These are phyloP conservation scores for Jatropha curcas DNA, from an alignment of 345 rosid species.

Conservation along the genomic window DNA sequence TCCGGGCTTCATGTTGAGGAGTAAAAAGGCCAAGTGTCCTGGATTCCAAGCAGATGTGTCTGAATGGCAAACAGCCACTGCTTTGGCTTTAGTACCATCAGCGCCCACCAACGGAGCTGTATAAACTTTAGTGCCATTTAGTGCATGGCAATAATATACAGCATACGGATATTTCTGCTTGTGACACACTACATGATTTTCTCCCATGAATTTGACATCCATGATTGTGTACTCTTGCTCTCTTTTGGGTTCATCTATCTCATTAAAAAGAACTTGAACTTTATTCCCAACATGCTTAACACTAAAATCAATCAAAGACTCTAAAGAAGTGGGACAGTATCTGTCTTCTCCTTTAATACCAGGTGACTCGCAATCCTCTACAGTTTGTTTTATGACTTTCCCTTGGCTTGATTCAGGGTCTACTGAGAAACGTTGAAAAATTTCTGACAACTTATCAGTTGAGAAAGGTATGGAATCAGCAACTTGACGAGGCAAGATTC, in stretches of 20 bases:
- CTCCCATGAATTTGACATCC: neutral
- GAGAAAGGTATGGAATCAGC: neutral
- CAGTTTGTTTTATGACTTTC: neutral
- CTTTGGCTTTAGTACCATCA: neutral
- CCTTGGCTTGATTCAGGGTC: neutral
- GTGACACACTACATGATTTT: neutral
- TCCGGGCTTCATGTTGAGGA: neutral
- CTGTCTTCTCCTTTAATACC: neutral
- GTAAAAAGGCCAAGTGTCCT: neutral
- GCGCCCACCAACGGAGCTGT: neutral
- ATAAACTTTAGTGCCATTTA: neutral
- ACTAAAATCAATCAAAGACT: neutral
- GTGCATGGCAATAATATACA: neutral
- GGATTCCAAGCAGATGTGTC: neutral
- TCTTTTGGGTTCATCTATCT: neutral
- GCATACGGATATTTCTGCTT: conserved; percentile 1
- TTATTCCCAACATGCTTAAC: neutral
- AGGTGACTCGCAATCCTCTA: neutral
- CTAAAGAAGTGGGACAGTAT: neutral
- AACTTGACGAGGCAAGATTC: neutral
- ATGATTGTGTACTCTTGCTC: neutral
- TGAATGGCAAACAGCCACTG: neutral
- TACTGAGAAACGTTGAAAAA: neutral
- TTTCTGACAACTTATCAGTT: neutral
- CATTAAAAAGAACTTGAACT: neutral